Conservation (phyloP, 129 eudicot genomes). For the Pittosporum tobira region DNA sequence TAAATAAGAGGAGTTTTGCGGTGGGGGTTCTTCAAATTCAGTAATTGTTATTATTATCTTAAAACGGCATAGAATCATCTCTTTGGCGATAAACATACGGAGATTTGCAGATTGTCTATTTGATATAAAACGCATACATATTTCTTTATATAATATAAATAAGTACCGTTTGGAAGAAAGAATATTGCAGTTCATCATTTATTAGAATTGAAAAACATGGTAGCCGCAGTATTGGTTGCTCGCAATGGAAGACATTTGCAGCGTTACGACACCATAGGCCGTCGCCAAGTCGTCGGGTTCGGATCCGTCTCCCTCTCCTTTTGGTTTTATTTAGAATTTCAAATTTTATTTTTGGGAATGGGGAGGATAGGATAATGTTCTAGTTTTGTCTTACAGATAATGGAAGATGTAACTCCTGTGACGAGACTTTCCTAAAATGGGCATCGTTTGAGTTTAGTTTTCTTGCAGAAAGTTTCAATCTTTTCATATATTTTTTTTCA, state of each 20-base stretch:
- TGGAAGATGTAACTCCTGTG: too few relatives aligned
- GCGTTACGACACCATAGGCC: constrained; percentile 55
- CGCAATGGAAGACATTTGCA: constrained; percentile 76
- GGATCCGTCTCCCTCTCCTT: neutral
- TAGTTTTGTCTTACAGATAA: too few relatives aligned
- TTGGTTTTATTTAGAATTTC: neutral
- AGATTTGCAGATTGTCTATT: too few relatives aligned
- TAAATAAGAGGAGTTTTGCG: too few relatives aligned
- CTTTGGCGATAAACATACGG: too few relatives aligned
- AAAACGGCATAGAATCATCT: too few relatives aligned
- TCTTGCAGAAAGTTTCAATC: neutral
- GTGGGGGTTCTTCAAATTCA: too few relatives aligned
- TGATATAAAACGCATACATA: too few relatives aligned
- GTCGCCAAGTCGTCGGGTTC: constrained; percentile 82
- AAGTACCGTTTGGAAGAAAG: too few relatives aligned
- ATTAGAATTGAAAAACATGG: constrained; percentile 70
- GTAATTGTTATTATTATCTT: too few relatives aligned
- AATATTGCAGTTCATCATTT: neutral
- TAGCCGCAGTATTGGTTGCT: constrained; percentile 61
- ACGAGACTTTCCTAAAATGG: neutral
- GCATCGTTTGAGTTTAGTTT: neutral
- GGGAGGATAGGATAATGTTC: neutral
- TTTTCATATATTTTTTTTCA: too few relatives aligned
- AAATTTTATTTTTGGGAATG: neutral
- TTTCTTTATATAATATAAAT: too few relatives aligned